phyloP scores from a whole-genome alignment of 352 stramenopile genomes.

The Phytophthora fragariaefolia region DNA sequence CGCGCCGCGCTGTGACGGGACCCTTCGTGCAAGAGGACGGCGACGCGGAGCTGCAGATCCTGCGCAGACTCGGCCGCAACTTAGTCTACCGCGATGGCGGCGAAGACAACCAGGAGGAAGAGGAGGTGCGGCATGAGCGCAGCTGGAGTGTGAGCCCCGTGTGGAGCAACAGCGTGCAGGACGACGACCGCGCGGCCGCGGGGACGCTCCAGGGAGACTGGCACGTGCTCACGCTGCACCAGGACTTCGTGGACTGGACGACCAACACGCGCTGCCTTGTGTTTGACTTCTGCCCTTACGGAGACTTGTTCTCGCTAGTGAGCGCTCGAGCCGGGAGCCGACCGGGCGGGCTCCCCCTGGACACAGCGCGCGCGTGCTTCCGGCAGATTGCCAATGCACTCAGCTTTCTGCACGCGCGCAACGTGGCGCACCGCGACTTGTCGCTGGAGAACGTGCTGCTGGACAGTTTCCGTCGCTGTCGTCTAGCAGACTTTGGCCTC shows the following conservation, averaged over 20 bases:
- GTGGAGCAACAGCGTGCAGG: slow-evolving; percentile 28
- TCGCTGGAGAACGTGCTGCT: slow-evolving; percentile 76
- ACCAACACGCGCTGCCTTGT: slow-evolving; percentile 60
- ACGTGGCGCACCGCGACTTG: slow-evolving; percentile 70
- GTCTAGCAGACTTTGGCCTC: slow-evolving; percentile 65
- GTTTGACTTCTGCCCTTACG: slow-evolving; percentile 69
- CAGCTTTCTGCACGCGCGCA: slow-evolving; percentile 53
- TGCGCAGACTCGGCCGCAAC: slow-evolving; percentile 48
- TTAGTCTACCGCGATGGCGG: slow-evolving; percentile 21
- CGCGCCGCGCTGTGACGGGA: slow-evolving; percentile 48
- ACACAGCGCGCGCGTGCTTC: slow-evolving; percentile 46
- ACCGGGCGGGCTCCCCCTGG: slow-evolving; percentile 27
- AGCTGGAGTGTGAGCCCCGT: slow-evolving; percentile 40
- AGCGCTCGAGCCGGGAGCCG: neutral
- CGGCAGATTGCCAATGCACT: slow-evolving; percentile 56
- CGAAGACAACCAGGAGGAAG: slow-evolving; percentile 5
- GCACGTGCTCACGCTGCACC: slow-evolving; percentile 50
- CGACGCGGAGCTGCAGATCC: slow-evolving; percentile 46
- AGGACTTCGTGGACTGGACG: slow-evolving; percentile 58
- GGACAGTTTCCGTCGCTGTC: slow-evolving; percentile 48
- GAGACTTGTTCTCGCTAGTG: slow-evolving; percentile 62
- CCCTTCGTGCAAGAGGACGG: slow-evolving; percentile 54
- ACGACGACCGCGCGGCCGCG: neutral
- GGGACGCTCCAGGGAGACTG: slow-evolving; percentile 23
- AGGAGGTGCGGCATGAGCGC: neutral